Conservation (phyloP, 2,329 filamentous ascomycete genomes). For the Chaetomiaceae sp. region DNA sequence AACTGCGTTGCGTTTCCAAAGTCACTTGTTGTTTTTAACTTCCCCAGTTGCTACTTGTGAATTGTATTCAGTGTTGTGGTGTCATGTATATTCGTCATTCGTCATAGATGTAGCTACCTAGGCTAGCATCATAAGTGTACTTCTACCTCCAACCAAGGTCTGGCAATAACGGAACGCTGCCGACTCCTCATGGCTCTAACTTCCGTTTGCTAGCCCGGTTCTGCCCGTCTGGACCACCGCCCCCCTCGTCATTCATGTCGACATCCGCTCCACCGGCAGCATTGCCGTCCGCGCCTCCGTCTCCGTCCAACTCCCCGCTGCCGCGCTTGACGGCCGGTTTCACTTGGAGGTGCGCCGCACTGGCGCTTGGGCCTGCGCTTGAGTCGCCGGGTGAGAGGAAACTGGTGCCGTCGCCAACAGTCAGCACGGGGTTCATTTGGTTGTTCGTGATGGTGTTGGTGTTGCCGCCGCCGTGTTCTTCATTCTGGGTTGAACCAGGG, state of each 20-base stretch:
- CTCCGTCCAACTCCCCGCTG: conserved; percentile 26
- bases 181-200: conserved; percentile 35
- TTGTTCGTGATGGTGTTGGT: conserved; percentile 2
- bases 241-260: conserved; percentile 51
- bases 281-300: not conserved
- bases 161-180: not conserved
- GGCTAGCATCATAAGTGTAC: not conserved
- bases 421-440: conserved; percentile 21
- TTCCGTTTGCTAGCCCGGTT: conserved; percentile 51
- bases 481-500: too few species aligned
- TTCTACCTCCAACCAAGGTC: not conserved
- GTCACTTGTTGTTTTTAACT: too few species aligned
- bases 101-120: not conserved
- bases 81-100: not conserved
- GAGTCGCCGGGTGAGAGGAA: not conserved
- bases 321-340: conserved; percentile 33
- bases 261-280: conserved; percentile 46
- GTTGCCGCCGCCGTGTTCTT: not conserved
- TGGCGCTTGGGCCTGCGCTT: conserved; percentile 13
- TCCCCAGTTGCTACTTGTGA: too few species aligned
- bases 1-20: not conserved
- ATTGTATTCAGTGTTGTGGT: not conserved
- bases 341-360: conserved; percentile 37
- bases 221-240: conserved; percentile 31
- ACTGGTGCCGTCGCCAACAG: conserved; percentile 20